Conservation (phyloP, 192 early-diverging fungal species). For the Blastocladiella britannica region DNA sequence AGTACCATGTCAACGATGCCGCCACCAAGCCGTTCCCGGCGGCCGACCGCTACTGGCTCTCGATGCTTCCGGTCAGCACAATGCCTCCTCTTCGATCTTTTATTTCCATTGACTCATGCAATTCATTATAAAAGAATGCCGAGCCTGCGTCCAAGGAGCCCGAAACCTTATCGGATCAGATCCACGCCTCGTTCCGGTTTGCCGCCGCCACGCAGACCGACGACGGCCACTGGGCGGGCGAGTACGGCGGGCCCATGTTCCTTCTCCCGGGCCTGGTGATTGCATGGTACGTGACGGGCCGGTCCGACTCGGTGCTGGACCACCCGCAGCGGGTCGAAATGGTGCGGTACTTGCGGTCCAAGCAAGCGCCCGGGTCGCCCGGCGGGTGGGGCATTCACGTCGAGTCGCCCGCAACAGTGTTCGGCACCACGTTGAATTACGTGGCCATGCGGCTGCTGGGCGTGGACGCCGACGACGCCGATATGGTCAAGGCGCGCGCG, state of each 20-base stretch:
- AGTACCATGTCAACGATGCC: slow-evolving; percentile 40
- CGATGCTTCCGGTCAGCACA: slow-evolving; percentile 27
- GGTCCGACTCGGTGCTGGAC: slow-evolving; percentile 22
- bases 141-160: slow-evolving; percentile 30
- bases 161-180: slow-evolving; percentile 49
- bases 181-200: slow-evolving; percentile 84
- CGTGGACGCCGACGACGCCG: slow-evolving; percentile 64
- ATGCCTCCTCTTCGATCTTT: background rate
- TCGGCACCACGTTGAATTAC: slow-evolving; percentile 93
- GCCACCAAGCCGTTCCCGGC: slow-evolving; percentile 44
- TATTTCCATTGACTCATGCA: background rate
- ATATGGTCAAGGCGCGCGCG: slow-evolving; percentile 53
- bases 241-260: slow-evolving; percentile 96
- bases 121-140: slow-evolving; percentile 16
- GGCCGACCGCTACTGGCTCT: slow-evolving; percentile 78
- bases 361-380: slow-evolving; percentile 50
- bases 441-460: slow-evolving; percentile 72
- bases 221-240: slow-evolving; percentile 77
- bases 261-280: slow-evolving; percentile 79
- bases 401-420: slow-evolving; percentile 76
- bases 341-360: slow-evolving; percentile 64
- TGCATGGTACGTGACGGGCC: slow-evolving; percentile 62
- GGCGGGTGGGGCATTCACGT: slow-evolving; percentile 98
- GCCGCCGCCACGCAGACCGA: slow-evolving; percentile 65
- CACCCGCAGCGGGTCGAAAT: slow-evolving; percentile 51